Evolutionary conservation across 805 yeast genomes (phyloP).

Genomic region (Phaffomyces thermotolerans): DNA sequence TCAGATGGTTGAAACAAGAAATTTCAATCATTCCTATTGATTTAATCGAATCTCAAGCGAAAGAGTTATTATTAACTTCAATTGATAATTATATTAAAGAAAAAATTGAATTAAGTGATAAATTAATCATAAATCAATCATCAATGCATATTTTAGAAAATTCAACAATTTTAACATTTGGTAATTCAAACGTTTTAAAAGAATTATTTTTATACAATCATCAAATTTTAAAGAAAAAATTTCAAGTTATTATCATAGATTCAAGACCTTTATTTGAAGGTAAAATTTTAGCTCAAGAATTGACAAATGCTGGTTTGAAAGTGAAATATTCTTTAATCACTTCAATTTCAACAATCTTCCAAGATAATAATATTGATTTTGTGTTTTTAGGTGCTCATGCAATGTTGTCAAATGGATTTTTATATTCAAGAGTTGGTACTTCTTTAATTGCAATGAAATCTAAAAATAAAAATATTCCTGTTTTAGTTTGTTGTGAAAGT

Average conservation of each 20-base stretch:
- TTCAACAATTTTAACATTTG: slow-evolving; percentile 78
- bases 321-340: slow-evolving; percentile 71
- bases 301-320: slow-evolving; percentile 58
- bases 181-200: slow-evolving; percentile 77
- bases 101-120: slow-evolving; percentile 75
- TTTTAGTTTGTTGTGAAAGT: slow-evolving; percentile 90
- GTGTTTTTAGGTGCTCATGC: slow-evolving; percentile 96
- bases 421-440: slow-evolving; percentile 91
- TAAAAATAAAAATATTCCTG: slow-evolving; percentile 83
- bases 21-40: slow-evolving; percentile 78
- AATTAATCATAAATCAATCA: slow-evolving; percentile 75
- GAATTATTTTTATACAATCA: slow-evolving; percentile 68
- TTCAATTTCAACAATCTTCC: slow-evolving; percentile 72
- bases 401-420: slow-evolving; percentile 88
- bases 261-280: slow-evolving; percentile 95
- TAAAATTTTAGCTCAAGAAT: slow-evolving; percentile 57
- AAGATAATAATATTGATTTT: slow-evolving; percentile 73
- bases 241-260: slow-evolving; percentile 82
- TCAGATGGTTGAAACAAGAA: slow-evolving; percentile 94
- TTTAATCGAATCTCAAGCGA: slow-evolving; percentile 50
- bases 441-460: slow-evolving; percentile 92
- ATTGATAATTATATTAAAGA: slow-evolving; percentile 82
- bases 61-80: slow-evolving; percentile 48
- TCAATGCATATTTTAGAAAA: slow-evolving; percentile 68
- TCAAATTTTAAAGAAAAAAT: slow-evolving; percentile 51